phyloP scores from a whole-genome alignment of 805 yeast species.

The Candida yuanshanica region DNA sequence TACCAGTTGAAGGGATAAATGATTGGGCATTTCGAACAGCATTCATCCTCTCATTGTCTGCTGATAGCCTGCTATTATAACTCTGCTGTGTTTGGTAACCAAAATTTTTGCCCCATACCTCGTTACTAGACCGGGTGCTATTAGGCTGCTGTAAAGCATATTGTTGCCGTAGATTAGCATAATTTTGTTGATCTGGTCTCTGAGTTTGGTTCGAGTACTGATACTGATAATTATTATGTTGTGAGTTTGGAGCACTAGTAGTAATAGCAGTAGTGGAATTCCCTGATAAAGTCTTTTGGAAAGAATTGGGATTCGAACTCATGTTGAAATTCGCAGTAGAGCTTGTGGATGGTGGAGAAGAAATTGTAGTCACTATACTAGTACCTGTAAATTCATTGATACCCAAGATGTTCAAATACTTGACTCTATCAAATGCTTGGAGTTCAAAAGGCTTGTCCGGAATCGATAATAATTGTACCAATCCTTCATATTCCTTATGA shows the following conservation, averaged over 20 bases:
- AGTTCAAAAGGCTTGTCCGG: background rate
- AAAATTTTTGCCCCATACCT: no score
- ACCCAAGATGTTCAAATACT: slow-evolving; percentile 5
- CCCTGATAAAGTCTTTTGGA: background rate
- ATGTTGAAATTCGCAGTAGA: slow-evolving; percentile 27
- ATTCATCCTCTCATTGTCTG: background rate
- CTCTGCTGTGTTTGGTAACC: background rate
- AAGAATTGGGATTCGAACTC: background rate
- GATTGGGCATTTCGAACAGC: background rate
- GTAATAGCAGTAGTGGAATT: background rate
- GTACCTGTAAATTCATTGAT: slow-evolving; percentile 1
- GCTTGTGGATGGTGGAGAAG: slow-evolving; percentile 6
- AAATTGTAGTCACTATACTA: slow-evolving; percentile 3
- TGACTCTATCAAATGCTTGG: slow-evolving; percentile 3
- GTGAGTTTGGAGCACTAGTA: slow-evolving; percentile 1
- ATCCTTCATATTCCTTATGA: slow-evolving; percentile 22
- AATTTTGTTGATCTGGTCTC: background rate
- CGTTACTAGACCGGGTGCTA: background rate
- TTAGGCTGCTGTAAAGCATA: background rate
- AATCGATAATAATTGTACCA: slow-evolving; percentile 6
- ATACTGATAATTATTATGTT: background rate
- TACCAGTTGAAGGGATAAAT: background rate
- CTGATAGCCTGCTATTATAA: background rate
- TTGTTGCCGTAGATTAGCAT: background rate
- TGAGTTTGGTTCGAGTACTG: background rate